Base-by-base conservation (phyloP, 345 rosid genomes). In the Lagerstroemia speciosa region DNA sequence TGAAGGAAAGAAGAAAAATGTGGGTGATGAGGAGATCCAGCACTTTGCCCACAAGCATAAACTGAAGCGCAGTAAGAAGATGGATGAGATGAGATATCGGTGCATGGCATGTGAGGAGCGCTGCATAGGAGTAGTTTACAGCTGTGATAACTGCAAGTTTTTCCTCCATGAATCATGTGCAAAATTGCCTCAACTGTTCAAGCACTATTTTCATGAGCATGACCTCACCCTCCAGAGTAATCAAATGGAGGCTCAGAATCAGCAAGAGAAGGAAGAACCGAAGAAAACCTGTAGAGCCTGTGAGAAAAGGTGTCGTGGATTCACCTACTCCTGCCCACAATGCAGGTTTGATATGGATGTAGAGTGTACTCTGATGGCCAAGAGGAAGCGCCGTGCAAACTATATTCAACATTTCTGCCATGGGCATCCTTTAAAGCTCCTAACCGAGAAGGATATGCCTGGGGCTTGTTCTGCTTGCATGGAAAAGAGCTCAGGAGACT, bases 261-360 rank as follows among this genome's bases (percentile, higher is more conserved):
- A 48, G 46, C 46, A 8, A 41, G 17, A 6, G 15, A 41, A 9
- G 46, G 46, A 41, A 9, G 46, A 41, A 11, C 46, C 46, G 15
- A 41, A 41, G 55, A 48, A n/a, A 6, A 48, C 55, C 57, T 66
- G 68, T 66, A 4, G 0, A 20, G 68, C 68, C 0, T 66, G 68
- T 66, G 68, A 66, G 32, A 66, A 66, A 34, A 66, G 50, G 57
- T 29, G 36, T 26, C 27, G 38, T 29, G 68, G 68, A 46, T 66
- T 66, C 27, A 66, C 68, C 57, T 66, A 41, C 69, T 66, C 69
- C 37, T 66, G 69, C 37, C 0, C n/a, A 57, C 3, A 66, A 43
- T 66, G 38, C 58, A 27, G 0, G 0, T 66, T 66, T 15, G 7
- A 66, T 31, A 41, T 66, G 69, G 58, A 66, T 66, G 69, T 66